Percentiles rank a stretch among this genome's conserved stretches.
These are phyloP conservation scores for Letharia columbiana DNA, from an alignment of 495 filamentous ascomycete species.

Conservation along the genomic window DNA sequence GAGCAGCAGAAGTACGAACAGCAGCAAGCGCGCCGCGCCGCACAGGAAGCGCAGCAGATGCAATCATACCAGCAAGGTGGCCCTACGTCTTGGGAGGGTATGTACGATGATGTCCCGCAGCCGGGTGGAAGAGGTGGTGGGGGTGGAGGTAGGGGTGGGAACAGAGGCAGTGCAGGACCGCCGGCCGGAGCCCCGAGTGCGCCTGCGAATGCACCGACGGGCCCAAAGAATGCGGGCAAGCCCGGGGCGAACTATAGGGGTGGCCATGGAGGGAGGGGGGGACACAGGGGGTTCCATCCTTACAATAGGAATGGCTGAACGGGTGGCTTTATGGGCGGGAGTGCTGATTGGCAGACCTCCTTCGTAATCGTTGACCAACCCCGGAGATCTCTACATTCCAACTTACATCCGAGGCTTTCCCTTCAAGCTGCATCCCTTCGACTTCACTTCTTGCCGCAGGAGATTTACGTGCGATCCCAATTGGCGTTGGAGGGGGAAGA, in stretches of 20 bases:
- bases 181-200: conserved; percentile 71
- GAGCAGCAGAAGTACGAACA: conserved; percentile 84
- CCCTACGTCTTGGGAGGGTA: conserved; percentile 90
- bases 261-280: conserved; percentile 81
- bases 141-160: conserved; percentile 37
- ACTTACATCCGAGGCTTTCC: too few species aligned
- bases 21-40: conserved; percentile 51
- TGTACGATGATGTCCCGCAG: conserved; percentile 98
- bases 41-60: conserved; percentile 42
- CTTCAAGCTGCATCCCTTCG: too few species aligned
- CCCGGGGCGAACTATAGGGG: conserved; percentile 93
- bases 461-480: too few species aligned
- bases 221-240: conserved; percentile 89
- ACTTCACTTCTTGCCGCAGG: too few species aligned
- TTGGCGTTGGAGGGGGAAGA: too few species aligned
- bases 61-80: conserved; percentile 35
- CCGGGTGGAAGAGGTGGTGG: conserved; percentile 51
- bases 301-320: conserved; percentile 43
- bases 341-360: neutral
- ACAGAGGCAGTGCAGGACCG: conserved; percentile 28
- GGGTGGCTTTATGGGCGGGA: neutral
- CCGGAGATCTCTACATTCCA: too few species aligned
- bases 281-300: conserved; percentile 64
- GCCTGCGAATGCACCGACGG: conserved; percentile 89
- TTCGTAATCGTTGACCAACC: too few species aligned